Conservation (phyloP, 192 early-diverging fungal genomes). For the Mortierella claussenii region DNA sequence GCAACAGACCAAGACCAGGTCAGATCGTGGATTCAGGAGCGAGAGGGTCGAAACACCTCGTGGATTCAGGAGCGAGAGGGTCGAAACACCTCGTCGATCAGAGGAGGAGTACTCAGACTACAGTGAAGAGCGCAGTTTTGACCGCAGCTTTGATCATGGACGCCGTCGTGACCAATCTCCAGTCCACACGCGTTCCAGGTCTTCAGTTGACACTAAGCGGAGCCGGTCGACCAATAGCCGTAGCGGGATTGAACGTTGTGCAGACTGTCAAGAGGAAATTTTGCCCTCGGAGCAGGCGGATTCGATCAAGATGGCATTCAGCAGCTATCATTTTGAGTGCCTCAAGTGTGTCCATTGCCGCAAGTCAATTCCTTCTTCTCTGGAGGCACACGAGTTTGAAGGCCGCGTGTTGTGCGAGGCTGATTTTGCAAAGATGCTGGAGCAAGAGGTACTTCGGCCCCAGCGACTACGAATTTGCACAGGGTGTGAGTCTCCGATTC, state of each 20-base stretch:
- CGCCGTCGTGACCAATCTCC: background rate
- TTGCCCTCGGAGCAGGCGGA: slow-evolving; percentile 10
- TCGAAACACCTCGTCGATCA: background rate
- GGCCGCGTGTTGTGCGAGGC: slow-evolving; percentile 68
- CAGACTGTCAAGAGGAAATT: slow-evolving; percentile 41
- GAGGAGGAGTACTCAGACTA: too few species aligned
- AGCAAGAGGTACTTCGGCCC: slow-evolving; percentile 8
- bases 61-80: background rate
- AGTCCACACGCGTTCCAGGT: background rate
- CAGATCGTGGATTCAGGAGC: background rate
- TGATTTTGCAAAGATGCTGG: slow-evolving; percentile 51
- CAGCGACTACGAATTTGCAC: slow-evolving; percentile 16
- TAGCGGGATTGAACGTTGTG: slow-evolving; percentile 20
- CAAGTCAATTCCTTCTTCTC: slow-evolving; percentile 52
- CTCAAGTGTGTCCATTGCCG: slow-evolving; percentile 68
- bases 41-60: background rate
- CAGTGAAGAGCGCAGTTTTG: background rate
- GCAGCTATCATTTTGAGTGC: slow-evolving; percentile 63
- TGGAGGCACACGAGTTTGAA: slow-evolving; percentile 65
- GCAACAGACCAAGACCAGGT: background rate
- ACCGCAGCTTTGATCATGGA: background rate
- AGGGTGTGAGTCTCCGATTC: slow-evolving; percentile 29
- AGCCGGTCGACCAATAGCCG: slow-evolving; percentile 22
- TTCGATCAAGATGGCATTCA: slow-evolving; percentile 42
- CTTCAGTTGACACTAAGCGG: background rate